Percentiles rank a stretch among this genome's conserved stretches.
Conservation (phyloP, 2,329 filamentous ascomycete species). For the Colletotrichum endophyticum region DNA sequence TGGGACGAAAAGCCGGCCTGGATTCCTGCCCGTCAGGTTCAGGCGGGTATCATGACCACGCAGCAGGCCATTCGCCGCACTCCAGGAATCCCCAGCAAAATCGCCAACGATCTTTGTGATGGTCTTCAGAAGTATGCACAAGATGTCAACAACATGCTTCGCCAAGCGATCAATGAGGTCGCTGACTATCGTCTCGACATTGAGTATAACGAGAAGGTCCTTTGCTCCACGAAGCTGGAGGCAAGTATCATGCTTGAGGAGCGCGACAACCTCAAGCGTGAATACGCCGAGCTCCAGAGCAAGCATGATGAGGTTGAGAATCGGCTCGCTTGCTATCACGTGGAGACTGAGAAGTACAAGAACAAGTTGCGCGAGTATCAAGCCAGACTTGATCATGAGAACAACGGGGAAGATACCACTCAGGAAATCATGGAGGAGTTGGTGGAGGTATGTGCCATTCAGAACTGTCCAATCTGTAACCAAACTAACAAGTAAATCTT, state of each 20-base stretch:
- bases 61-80: conserved; percentile 23
- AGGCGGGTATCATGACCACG: conserved; percentile 20
- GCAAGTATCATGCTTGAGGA: conserved; percentile 15
- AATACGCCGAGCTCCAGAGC: conserved; percentile 28
- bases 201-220: conserved; percentile 33
- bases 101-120: conserved; percentile 18
- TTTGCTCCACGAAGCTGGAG: conserved; percentile 21
- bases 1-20: conserved; percentile 15
- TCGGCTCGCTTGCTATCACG: conserved; percentile 20
- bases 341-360: conserved; percentile 19
- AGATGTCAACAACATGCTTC: conserved; percentile 29
- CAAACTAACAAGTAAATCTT: neutral
- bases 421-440: conserved; percentile 31
- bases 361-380: conserved; percentile 16
- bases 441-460: neutral
- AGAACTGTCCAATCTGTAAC: neutral
- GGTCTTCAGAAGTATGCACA: conserved; percentile 28
- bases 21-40: conserved; percentile 17
- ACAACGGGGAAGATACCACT: conserved; percentile 16
- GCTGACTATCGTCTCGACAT: conserved; percentile 33
- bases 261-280: conserved; percentile 15
- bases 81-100: conserved; percentile 20
- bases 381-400: conserved; percentile 10
- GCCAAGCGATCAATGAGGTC: conserved; percentile 21
- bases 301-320: conserved; percentile 23